Conservation (phyloP, 2,329 filamentous ascomycete species). For the Aspergillaceae sp. region DNA sequence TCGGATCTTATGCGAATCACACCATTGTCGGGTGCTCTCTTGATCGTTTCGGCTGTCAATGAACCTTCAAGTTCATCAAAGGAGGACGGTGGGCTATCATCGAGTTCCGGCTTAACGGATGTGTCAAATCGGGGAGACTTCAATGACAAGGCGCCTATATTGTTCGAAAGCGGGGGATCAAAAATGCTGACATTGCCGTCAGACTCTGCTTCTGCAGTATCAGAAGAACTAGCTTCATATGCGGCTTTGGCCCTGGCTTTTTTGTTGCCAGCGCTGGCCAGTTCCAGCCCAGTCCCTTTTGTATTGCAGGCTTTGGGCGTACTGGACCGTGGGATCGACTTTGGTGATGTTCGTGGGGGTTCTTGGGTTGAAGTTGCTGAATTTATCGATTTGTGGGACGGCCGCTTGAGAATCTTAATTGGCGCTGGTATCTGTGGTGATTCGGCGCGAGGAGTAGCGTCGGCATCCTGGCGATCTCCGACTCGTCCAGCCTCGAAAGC, state of each 20-base stretch:
- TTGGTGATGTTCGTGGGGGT: constrained; percentile 1
- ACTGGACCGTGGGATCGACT: constrained; percentile 3
- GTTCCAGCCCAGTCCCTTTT: neutral
- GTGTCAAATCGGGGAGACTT: constrained; percentile 20
- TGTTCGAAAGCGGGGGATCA: constrained; percentile 17
- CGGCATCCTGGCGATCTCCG: constrained; percentile 1
- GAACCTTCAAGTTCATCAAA: constrained; percentile 22
- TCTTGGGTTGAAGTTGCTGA: neutral
- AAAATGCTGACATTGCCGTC: constrained; percentile 20
- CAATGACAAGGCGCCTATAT: constrained; percentile 13
- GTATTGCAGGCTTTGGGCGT: constrained; percentile 1
- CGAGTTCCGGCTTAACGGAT: constrained; percentile 6
- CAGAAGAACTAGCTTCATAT: constrained; percentile 13
- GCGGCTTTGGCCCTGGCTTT: neutral
- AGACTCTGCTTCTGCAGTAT: constrained; percentile 22
- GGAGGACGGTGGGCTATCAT: constrained; percentile 28
- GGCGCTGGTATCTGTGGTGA: constrained; percentile 2
- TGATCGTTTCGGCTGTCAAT: constrained; percentile 10
- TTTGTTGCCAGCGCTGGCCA: neutral
- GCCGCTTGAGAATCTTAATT: constrained; percentile 15
- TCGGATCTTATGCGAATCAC: constrained; percentile 11
- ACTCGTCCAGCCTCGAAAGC: constrained; percentile 1
- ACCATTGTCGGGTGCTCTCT: constrained; percentile 7
- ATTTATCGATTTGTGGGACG: constrained; percentile 1
- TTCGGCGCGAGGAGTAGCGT: neutral